Evolutionary conservation across 139 green algal genomes (phyloP).

Genomic region (Chlorella sp.): DNA sequence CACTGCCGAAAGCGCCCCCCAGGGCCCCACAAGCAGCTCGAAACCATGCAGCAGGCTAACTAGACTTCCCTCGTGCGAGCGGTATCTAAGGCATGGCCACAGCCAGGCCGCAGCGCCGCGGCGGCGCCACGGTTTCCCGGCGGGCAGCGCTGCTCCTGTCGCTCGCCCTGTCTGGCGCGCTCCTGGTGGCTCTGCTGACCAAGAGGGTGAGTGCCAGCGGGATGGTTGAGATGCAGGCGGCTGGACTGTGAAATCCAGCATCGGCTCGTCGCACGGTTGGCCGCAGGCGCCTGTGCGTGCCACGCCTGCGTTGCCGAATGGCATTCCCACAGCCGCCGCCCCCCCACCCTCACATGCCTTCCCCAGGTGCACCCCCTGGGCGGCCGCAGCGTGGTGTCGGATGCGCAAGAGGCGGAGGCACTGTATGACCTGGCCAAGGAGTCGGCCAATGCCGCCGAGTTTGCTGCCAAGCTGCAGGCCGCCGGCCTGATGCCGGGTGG

Average conservation of each 20-base stretch:
- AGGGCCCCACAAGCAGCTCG: too few relatives aligned
- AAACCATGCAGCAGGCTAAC: too few relatives aligned
- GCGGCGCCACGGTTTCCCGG: neutral
- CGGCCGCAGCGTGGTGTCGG: neutral
- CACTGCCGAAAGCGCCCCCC: too few relatives aligned
- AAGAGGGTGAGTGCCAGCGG: neutral
- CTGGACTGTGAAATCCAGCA: too few relatives aligned
- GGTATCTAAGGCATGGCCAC: neutral
- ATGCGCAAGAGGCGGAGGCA: neutral
- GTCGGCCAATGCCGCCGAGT: neutral
- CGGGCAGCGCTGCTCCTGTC: neutral
- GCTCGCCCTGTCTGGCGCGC: neutral
- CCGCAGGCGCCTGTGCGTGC: too few relatives aligned
- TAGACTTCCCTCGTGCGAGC: too few relatives aligned
- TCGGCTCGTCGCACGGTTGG: too few relatives aligned
- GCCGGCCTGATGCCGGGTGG: neutral
- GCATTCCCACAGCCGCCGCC: neutral
- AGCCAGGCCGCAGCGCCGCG: neutral
- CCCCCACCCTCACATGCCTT: neutral
- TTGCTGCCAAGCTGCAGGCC: neutral
- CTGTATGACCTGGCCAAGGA: conserved; percentile 9
- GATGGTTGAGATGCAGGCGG: too few relatives aligned
- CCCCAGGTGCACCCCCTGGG: neutral
- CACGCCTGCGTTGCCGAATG: too few relatives aligned
- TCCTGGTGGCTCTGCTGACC: neutral